A percentile compares a stretch with the other conserved stretches of the same genome.
These are phyloP conservation scores for Digitaria exilis DNA, from an alignment of 202 grass and related monocot species.

Conservation along the genomic window DNA sequence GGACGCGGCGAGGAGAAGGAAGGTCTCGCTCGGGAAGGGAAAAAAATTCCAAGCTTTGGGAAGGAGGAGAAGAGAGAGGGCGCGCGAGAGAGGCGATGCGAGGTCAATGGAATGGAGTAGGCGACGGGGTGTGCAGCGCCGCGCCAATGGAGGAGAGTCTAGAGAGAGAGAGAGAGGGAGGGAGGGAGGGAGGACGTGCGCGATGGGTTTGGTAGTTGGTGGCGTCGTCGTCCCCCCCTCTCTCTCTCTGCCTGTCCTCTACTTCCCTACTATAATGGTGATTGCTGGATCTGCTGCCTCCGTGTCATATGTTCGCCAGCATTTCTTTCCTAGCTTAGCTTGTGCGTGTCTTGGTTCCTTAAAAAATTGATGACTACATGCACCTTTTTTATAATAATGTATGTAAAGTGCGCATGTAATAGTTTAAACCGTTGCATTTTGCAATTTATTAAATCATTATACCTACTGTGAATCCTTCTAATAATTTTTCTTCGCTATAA, in stretches of 20 bases:
- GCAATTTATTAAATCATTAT: not conserved
- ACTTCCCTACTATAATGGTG: not conserved
- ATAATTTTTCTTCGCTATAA: not conserved
- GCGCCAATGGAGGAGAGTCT: not conserved
- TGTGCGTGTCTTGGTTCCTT: not conserved
- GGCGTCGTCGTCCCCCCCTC: not conserved
- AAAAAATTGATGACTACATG: not conserved
- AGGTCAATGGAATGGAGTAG: constrained; percentile 36
- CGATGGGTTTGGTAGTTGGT: constrained; percentile 44
- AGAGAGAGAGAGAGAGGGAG: not conserved
- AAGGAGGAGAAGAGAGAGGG: not conserved
- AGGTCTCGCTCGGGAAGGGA: not conserved
- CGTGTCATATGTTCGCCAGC: not conserved
- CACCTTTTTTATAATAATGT: not conserved
- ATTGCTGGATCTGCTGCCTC: not conserved
- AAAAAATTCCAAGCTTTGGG: constrained; percentile 53
- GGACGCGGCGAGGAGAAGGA: not conserved
- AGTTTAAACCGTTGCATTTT: not conserved
- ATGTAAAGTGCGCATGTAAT: not conserved
- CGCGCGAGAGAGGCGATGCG: not conserved
- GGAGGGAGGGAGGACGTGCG: not conserved
- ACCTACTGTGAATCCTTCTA: not conserved
- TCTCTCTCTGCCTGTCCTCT: not conserved
- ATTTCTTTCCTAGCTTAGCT: not conserved
- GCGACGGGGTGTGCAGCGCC: constrained; percentile 19